Base-by-base conservation (phyloP, 1,139 yeast genomes). In the Blastobotrys niveus region DNA sequence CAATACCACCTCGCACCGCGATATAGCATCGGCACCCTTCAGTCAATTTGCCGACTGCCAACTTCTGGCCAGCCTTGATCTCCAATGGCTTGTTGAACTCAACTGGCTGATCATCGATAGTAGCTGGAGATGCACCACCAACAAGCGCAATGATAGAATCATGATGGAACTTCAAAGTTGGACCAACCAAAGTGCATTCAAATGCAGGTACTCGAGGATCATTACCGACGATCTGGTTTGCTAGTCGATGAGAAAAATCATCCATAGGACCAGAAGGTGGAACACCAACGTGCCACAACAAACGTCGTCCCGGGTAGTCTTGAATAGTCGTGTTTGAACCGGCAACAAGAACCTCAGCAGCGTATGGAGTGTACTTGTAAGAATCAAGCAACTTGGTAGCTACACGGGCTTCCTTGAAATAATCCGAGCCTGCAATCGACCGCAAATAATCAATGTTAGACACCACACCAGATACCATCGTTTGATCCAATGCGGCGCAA, bases 231-330 rank as follows among this genome's bases (percentile, higher is more conserved):
- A 86, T 79, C 61, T 84, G 72, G 70, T 91, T 89, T 26, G 95
- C 96, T 51, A 87, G 63, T 60, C 96, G 76, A 70, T 88, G 89
- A 2, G 96, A 80, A 57, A 81, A 88, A 50, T 82, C 78, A 66
- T 91, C 97, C 97, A 91, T 91, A 52, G 97, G 96, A 38, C 98
- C 98, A 31, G 96, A 86, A 8, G 97, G 97, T 25, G 98, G 98
- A 46, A 91, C 96, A 63, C 98, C 98, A 48, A 68, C 72, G 60
- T 82, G 76, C 97, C 97, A 91, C 63, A 82, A 77, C 12, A 89
- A 83, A 48, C 73, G 73, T 71, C 97, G 81, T 48, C 97, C 97
- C 12, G 97, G 97, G 63, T 79, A 89, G 65, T 89, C 97, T 69
- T 91, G 97, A 42, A 89, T 91, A 2, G 96, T 84, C 32, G 97